Evolutionary conservation across 192 early-diverging fungal genomes (phyloP).

Genomic region (Backusella macrospora): DNA sequence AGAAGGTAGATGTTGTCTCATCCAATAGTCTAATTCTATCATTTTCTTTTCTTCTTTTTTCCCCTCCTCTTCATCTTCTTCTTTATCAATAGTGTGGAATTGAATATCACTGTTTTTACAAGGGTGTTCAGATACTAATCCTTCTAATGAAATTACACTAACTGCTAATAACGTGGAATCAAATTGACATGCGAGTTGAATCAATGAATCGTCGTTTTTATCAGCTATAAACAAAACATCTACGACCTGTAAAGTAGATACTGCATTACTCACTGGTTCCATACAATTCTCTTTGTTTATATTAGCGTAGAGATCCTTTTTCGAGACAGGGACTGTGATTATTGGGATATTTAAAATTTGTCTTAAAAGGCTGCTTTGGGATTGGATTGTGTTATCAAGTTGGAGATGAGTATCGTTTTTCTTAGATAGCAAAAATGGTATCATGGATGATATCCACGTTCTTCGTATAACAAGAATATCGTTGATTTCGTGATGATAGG

Average conservation of each 20-base stretch:
- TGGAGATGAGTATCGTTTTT: background rate
- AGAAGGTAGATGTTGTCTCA: background rate
- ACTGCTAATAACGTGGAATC: background rate
- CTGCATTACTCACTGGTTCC: background rate
- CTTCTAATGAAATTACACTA: background rate
- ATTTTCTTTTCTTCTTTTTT: background rate
- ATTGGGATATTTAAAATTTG: conserved; percentile 46
- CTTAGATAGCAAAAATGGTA: background rate
- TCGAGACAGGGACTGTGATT: conserved; percentile 43
- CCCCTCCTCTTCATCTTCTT: background rate
- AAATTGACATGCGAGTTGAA: background rate
- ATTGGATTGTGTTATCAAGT: background rate
- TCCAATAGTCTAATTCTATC: conserved; percentile 3
- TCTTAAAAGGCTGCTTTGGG: conserved; percentile 16
- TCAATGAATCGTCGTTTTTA: background rate
- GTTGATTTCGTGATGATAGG: conserved; percentile 23
- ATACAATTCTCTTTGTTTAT: background rate
- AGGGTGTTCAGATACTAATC: background rate
- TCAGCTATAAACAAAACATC: conserved; percentile 7
- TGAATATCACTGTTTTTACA: background rate
- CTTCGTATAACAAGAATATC: background rate
- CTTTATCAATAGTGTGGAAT: background rate
- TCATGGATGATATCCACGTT: background rate
- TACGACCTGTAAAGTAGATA: background rate
- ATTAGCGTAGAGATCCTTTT: conserved; percentile 32